Evolutionary conservation across 1,284 basidiomycete species (phyloP).

Genomic region (Somion occarium): DNA sequence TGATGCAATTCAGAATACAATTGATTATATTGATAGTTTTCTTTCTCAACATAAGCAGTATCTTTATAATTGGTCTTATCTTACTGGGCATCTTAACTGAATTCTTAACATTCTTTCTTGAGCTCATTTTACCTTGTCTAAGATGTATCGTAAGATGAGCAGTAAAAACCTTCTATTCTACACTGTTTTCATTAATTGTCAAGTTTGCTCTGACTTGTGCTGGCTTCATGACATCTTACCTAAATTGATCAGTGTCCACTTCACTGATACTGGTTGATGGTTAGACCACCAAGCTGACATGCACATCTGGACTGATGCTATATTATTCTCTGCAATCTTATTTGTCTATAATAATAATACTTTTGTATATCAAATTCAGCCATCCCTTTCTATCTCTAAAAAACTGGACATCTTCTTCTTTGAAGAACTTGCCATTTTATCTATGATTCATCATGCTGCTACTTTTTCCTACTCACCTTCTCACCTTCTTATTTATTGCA

Average conservation of each 20-base stretch:
- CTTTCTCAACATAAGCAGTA: constrained; percentile 7
- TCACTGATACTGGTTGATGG: constrained; percentile 18
- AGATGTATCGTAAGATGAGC: constrained; percentile 31
- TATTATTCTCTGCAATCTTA: not conserved
- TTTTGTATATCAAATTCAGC: not conserved
- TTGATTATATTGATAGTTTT: constrained; percentile 7
- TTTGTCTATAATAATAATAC: not conserved
- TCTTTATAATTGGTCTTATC: constrained; percentile 25
- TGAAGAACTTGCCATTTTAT: not conserved
- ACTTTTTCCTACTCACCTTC: not conserved
- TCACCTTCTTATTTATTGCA: constrained; percentile 22
- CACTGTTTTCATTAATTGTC: constrained; percentile 26
- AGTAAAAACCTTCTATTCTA: constrained; percentile 19
- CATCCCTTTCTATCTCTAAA: not conserved
- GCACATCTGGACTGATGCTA: not conserved
- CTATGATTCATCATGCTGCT: not conserved
- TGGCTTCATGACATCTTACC: constrained; percentile 30
- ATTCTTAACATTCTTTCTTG: constrained; percentile 34
- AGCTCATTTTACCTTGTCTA: constrained; percentile 25
- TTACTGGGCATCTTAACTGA: constrained; percentile 38
- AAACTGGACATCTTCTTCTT: not conserved
- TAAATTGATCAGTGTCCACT: constrained; percentile 18
- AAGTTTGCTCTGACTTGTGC: constrained; percentile 20
- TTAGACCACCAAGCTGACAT: not conserved
- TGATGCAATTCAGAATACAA: not conserved